Conservation (phyloP, 148 eudicot genomes). For the Simmondsia chinensis region DNA sequence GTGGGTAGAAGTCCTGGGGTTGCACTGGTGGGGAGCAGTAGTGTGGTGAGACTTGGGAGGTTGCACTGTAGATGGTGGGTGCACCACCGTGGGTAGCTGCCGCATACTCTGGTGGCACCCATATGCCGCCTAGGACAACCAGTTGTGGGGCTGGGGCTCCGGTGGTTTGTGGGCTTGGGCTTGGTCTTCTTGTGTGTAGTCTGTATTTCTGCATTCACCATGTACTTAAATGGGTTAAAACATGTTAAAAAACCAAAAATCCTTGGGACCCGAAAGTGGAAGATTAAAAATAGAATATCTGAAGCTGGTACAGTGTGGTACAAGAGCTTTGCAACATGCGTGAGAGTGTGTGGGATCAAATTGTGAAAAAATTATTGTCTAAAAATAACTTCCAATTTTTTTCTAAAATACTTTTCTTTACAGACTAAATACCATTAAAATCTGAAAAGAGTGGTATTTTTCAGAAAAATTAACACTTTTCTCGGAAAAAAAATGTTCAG, state of each 20-base stretch:
- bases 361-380: too few relatives aligned
- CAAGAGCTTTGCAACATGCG: conserved; percentile 16
- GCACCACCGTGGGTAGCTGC: conserved; percentile 43
- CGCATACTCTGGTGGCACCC: conserved; percentile 96
- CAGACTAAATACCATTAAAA: too few relatives aligned
- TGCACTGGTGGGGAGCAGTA: conserved; percentile 33
- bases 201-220: conserved; percentile 94
- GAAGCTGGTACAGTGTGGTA: conserved; percentile 12
- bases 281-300: conserved; percentile 13
- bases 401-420: too few relatives aligned
- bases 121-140: conserved; percentile 87
- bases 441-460: too few relatives aligned
- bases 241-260: background rate
- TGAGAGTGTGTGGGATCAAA: too few relatives aligned
- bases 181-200: conserved; percentile 93
- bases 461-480: too few relatives aligned
- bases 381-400: too few relatives aligned
- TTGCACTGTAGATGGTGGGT: conserved; percentile 48
- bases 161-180: conserved; percentile 76
- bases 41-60: conserved; percentile 42
- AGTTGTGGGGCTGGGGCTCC: conserved; percentile 50
- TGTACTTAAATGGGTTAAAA: conserved; percentile 5
- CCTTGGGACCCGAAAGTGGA: conserved; percentile 8
- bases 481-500: too few relatives aligned
- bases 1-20: conserved; percentile 62